A percentile compares a stretch with the other conserved stretches of the same genome.
Conservation (phyloP, 2,329 filamentous ascomycete species). For the Aspergillus pseudoviridinutans region DNA sequence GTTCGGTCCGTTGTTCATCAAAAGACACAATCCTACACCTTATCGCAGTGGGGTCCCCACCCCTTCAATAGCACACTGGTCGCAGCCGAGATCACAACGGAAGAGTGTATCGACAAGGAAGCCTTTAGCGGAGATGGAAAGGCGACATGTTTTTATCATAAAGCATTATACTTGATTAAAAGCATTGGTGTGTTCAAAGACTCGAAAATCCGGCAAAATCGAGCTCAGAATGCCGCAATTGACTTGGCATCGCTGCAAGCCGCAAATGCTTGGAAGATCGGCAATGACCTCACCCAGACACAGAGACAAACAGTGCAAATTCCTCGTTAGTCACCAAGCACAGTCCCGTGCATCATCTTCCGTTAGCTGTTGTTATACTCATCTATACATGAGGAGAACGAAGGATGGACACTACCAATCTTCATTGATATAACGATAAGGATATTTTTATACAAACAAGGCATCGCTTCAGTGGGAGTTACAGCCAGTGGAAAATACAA, state of each 20-base stretch:
- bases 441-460: background rate
- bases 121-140: background rate
- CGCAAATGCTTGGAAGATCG: conserved; percentile 1
- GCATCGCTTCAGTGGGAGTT: background rate
- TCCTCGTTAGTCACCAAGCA: background rate
- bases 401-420: background rate
- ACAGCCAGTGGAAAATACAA: background rate
- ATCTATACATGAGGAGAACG: background rate
- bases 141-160: background rate
- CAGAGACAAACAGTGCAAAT: conserved; percentile 32
- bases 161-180: no score
- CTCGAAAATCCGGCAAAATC: background rate
- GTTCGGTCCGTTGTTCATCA: conserved; percentile 21
- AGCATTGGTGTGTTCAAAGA: background rate
- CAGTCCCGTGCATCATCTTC: background rate
- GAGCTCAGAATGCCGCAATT: background rate
- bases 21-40: conserved; percentile 3
- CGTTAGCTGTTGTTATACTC: background rate
- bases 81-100: background rate
- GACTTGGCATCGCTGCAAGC: conserved; percentile 8
- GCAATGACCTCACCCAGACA: conserved; percentile 19
- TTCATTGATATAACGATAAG: background rate
- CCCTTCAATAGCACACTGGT: background rate
- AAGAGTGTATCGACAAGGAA: background rate
- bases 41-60: background rate